Percentiles rank a stretch among this genome's conserved stretches.
These are phyloP conservation scores for Candida corydali DNA, from an alignment of 805 yeast species.

Conservation along the genomic window DNA sequence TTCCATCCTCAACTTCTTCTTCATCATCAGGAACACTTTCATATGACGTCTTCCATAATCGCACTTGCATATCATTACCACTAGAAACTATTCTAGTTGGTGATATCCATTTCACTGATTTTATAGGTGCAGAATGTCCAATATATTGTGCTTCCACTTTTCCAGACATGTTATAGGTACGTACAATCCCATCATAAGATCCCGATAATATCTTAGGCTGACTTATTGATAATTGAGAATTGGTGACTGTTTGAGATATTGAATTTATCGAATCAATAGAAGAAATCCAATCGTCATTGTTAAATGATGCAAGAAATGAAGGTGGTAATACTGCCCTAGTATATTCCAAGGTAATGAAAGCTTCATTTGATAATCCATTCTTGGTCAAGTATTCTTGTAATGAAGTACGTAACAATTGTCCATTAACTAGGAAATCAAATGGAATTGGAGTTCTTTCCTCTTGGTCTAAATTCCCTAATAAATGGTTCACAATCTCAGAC, in stretches of 20 bases:
- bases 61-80: slow-evolving; percentile 83
- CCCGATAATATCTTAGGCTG: slow-evolving; percentile 73
- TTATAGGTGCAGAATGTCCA: slow-evolving; percentile 88
- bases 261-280: slow-evolving; percentile 54
- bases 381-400: slow-evolving; percentile 72
- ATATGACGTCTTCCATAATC: slow-evolving; percentile 75
- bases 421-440: slow-evolving; percentile 88
- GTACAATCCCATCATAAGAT: slow-evolving; percentile 89
- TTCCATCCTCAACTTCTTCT: slow-evolving; percentile 53
- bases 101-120: slow-evolving; percentile 75
- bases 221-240: slow-evolving; percentile 21
- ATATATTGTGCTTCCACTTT: slow-evolving; percentile 71
- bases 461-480: slow-evolving; percentile 44
- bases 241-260: slow-evolving; percentile 17
- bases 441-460: slow-evolving; percentile 64
- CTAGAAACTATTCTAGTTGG: slow-evolving; percentile 75
- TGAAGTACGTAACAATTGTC: slow-evolving; percentile 72
- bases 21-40: slow-evolving; percentile 39
- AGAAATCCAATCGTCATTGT: slow-evolving; percentile 95
- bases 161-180: slow-evolving; percentile 84
- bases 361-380: slow-evolving; percentile 80
- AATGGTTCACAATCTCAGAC: slow-evolving; percentile 92
- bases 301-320: slow-evolving; percentile 80
- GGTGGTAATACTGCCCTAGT: slow-evolving; percentile 93
- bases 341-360: slow-evolving; percentile 76